Evolutionary conservation across 768 basidiomycete genomes (phyloP).

Genomic region (Boletales sp.): DNA sequence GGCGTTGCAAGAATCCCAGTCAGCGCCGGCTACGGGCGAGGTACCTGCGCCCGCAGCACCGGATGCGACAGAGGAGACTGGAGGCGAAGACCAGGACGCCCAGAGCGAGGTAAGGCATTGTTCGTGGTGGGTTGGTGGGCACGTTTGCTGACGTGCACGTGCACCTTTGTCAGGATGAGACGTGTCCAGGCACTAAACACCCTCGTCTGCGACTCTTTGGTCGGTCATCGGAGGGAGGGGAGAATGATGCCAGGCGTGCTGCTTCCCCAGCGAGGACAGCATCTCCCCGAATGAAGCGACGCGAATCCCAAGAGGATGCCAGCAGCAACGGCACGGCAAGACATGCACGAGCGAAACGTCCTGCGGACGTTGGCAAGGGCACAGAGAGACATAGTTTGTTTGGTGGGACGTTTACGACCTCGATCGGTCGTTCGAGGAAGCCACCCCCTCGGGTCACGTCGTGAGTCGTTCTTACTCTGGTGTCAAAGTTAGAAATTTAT

Average conservation of each 20-base stretch:
- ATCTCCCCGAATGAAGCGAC: slow-evolving; percentile 18
- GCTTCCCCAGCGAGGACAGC: slow-evolving; percentile 21
- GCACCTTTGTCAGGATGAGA: slow-evolving; percentile 40
- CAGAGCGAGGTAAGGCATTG: slow-evolving; percentile 62
- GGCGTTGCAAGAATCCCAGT: slow-evolving; percentile 43
- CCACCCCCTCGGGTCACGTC: slow-evolving; percentile 72
- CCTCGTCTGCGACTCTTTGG: slow-evolving; percentile 60
- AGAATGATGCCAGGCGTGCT: slow-evolving; percentile 25
- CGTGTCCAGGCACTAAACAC: slow-evolving; percentile 32
- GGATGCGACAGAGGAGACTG: slow-evolving; percentile 17
- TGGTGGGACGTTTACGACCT: slow-evolving; percentile 57
- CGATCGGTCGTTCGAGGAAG: slow-evolving; percentile 69
- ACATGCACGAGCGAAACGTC: slow-evolving; percentile 47
- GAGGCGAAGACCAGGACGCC: slow-evolving; percentile 49
- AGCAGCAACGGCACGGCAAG: slow-evolving; percentile 19
- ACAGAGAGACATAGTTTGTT: slow-evolving; percentile 80
- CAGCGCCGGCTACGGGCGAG: slow-evolving; percentile 62
- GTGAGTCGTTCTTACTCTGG: slow-evolving; percentile 38
- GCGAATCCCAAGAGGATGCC: slow-evolving; percentile 24
- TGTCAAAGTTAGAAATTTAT: not conserved
- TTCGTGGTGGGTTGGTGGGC: slow-evolving; percentile 4
- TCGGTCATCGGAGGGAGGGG: slow-evolving; percentile 40
- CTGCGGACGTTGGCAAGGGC: slow-evolving; percentile 42
- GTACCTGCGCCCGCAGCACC: slow-evolving; percentile 42
- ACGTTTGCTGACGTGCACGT: not conserved